Base-by-base conservation (phyloP, 2,329 filamentous ascomycete species). In the Calycina marina region DNA sequence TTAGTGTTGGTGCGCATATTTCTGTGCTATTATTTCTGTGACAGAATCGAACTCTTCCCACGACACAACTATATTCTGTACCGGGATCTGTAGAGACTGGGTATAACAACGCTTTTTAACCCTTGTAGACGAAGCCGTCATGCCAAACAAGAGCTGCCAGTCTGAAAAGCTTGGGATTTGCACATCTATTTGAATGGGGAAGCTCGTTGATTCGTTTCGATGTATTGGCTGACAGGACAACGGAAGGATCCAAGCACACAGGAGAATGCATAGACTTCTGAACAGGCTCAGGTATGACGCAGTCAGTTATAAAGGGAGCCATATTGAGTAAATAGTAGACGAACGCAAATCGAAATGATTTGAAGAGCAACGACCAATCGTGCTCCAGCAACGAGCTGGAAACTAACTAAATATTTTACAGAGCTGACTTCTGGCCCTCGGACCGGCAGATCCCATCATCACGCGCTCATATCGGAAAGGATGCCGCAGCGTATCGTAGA, bases 151-250 rank as follows among this genome's bases (percentile, higher is more conserved):
- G 37, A 30, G 49, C 45, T 33, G 40, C 40, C 16, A 54, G 36
- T 28, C 46, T 53, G 31, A 42, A 39, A 13, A 54, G 40, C 10
- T 42, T 44, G 14, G 45, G 42, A 34, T 54, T 34, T 4, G 42
- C 40, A 37, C 50, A 53, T 26, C 48, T 43, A 15, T 40, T 46
- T 8, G 44, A 48, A 34, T 50, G 47, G 31, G 46, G 47, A 32
- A 51, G 39, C 8, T 49, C 42, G 28, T 43, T 47, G 2, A 40
- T 38, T 26, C 39, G 39, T 28, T 42, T 40, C 9, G 46, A 42
- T 6, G 46, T 45, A 15, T 40, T 31, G 5, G 40, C 34, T 22
- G 46, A 42, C 10, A 44, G 45, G 28, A 50, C 30, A 14, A 53
- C 45, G 4, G 39, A 41, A 9, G 46, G 40, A 28, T 51, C 47